Base-by-base conservation (phyloP, 2,329 filamentous ascomycete genomes). In the Akanthomyces uredinophilus region DNA sequence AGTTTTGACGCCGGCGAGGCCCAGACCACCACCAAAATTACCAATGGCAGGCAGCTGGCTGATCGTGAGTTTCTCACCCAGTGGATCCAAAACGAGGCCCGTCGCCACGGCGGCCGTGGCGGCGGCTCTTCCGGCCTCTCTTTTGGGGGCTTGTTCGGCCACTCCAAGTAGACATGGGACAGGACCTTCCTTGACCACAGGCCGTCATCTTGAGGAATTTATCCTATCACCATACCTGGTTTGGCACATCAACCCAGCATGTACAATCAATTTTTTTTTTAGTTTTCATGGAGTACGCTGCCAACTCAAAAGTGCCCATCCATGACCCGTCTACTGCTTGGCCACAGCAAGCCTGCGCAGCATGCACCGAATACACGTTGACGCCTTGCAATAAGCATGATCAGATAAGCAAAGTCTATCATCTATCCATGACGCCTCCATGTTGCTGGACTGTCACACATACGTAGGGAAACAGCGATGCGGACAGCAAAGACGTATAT, bases 1-100 rank as follows among this genome's bases (percentile, higher is more conserved):
- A 80, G 79, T 68, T 86, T 87, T 67, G 82, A 84, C 63, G 78
- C 77, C 20, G 80, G 81, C 51, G 83, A 85, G 71, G 77, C 81
- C 1, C 78, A 82, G 70, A 72, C 73, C 1, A 68, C 73, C 58
- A 82, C 80, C 49, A 82, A 79, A 71, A 69, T 85, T 27, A 72
- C 74, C 3, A 82, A 86, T 67, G 80, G 74, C 18, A 75, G 75
- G 62, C 74, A 75, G 65, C 72, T 87, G 64, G 74, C 75, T 2
- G 80, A 85, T 66, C 72, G 76, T 27, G 70, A 73, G 61, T 84
- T 82, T 63, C 70, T 86, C 49, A 77, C 77, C 64, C 78, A 82
- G 56, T 86, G 83, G 83, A 80, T 85, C 46, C 70, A 76, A 60
- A 77, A 68, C 4, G 82, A 84, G 73, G 82, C 81, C 1, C 70